Base-by-base conservation (phyloP, 192 early-diverging fungal species). In the Phlyctochytrium bullatum region DNA sequence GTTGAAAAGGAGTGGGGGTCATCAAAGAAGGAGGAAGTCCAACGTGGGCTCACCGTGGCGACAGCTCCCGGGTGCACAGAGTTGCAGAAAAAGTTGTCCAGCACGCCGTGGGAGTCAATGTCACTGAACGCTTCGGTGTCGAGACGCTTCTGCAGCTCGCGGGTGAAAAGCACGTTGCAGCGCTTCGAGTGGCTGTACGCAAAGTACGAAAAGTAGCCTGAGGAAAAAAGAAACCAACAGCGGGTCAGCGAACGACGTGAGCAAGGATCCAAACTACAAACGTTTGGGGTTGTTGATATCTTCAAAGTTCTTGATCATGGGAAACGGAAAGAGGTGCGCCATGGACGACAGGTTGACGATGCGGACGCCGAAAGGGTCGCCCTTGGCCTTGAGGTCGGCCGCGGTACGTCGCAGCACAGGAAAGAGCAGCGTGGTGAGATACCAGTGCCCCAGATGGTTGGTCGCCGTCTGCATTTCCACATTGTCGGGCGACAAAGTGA, bases 111-210 rank as follows among this genome's bases (percentile, higher is more conserved):
- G 29, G 77, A 66, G 17, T 74, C 59, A n/a, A n/a, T n/a, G n/a
- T n/a, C n/a, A n/a, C n/a, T n/a, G n/a, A n/a, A n/a, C 40, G 6
- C 12, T 25, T 20, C 10, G 14, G 27, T 25, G 27, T 57, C 54
- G 10, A 73, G 52, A 16, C 62, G 36, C 33, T 76, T 62, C 35
- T 79, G 76, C 6, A 90, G 72, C 25, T 78, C 71, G 16, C 69
- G 74, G 0, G 79, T 66, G 66, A 84, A 87, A 16, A 82, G 69
- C 28, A 82, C 67, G 52, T 83, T 87, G 52, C 78, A 69, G 63
- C 84, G 66, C 73, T 90, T 90, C 1, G 78, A 74, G 6, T 76
- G 68, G 29, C 75, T 75, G 66, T 88, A 87, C 36, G 69, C 40
- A 4, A 58, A 31, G 20, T 69, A 60, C 1, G 74, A 47, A 0